Percentiles rank a stretch among this genome's conserved stretches.
Conservation (phyloP, 31 red algal species). For the Bonnemaisonia californica region DNA sequence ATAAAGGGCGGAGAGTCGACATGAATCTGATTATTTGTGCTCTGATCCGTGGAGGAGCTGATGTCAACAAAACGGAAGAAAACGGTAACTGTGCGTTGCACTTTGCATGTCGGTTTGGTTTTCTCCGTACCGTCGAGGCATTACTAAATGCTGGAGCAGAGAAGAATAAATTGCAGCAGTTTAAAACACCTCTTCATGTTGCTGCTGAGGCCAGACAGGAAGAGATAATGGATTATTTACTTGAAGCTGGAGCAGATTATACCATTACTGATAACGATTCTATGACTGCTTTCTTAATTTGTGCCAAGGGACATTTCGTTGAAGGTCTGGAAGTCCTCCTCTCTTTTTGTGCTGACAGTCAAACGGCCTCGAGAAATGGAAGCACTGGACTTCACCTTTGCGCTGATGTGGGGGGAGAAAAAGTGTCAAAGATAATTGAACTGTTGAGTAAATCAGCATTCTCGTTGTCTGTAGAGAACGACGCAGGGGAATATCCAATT, state of each 20-base stretch:
- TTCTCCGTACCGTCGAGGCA: slow-evolving; percentile 10
- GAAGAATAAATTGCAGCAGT: slow-evolving; percentile 2
- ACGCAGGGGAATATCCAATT: slow-evolving; percentile 22
- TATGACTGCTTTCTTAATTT: slow-evolving; percentile 19
- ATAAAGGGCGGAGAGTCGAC: neutral
- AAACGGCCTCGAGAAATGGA: slow-evolving; percentile 21
- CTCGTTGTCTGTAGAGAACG: slow-evolving; percentile 11
- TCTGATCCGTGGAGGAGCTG: slow-evolving; percentile 23
- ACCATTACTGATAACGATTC: slow-evolving; percentile 22
- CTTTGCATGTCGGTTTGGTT: slow-evolving; percentile 15
- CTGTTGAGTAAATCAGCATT: neutral
- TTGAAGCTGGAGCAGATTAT: slow-evolving; percentile 24
- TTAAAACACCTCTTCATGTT: slow-evolving; percentile 26
- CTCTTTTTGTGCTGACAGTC: slow-evolving; percentile 10
- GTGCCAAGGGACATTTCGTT: slow-evolving; percentile 33
- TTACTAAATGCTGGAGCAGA: slow-evolving; percentile 22
- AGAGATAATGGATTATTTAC: slow-evolving; percentile 2
- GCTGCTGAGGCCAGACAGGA: slow-evolving; percentile 7
- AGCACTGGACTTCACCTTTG: slow-evolving; percentile 33
- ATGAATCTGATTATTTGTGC: neutral
- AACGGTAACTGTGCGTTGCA: slow-evolving; percentile 15
- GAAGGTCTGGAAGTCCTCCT: slow-evolving; percentile 19
- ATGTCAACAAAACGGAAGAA: slow-evolving; percentile 27
- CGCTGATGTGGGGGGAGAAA: neutral
- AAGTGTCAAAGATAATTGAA: neutral